phyloP scores from a whole-genome alignment of 2,329 filamentous ascomycete species.

The Eutypella sp. region DNA sequence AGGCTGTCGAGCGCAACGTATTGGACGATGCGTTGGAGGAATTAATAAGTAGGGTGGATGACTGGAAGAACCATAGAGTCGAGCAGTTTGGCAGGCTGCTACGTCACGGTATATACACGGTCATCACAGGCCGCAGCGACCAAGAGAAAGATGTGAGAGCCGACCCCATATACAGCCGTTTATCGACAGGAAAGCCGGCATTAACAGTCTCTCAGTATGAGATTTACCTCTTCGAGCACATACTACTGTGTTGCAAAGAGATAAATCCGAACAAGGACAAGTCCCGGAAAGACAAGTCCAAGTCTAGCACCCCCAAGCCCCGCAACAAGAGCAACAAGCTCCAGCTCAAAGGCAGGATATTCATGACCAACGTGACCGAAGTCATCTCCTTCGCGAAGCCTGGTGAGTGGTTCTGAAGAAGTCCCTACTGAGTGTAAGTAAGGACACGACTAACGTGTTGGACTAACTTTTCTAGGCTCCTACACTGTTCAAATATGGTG shows the following conservation, averaged over 20 bases:
- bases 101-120: conserved; percentile 83
- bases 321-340: conserved; percentile 70
- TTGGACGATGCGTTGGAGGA: conserved; percentile 80
- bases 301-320: conserved; percentile 50
- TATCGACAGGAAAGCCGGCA: too few species aligned
- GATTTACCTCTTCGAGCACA: conserved; percentile 94
- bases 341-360: conserved; percentile 93
- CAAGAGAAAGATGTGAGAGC: conserved; percentile 75
- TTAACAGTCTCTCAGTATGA: conserved; percentile 63
- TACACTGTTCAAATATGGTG: conserved; percentile 98
- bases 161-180: too few species aligned
- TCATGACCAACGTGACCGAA: conserved; percentile 98
- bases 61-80: conserved; percentile 92
- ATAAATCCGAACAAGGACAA: conserved; percentile 77
- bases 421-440: too few species aligned
- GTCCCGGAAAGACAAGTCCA: conserved; percentile 66
- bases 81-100: conserved; percentile 88
- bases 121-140: conserved; percentile 84
- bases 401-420: conserved; percentile 56
- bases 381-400: conserved; percentile 83
- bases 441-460: too few species aligned
- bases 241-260: conserved; percentile 95
- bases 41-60: conserved; percentile 76
- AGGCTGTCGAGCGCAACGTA: conserved; percentile 84
- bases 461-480: conserved; percentile 60